Evolutionary conservation across 139 green algal genomes (phyloP), one percentile per base, ranked within the genome.

Genomic region (Coccomyxa sp.): DNA sequence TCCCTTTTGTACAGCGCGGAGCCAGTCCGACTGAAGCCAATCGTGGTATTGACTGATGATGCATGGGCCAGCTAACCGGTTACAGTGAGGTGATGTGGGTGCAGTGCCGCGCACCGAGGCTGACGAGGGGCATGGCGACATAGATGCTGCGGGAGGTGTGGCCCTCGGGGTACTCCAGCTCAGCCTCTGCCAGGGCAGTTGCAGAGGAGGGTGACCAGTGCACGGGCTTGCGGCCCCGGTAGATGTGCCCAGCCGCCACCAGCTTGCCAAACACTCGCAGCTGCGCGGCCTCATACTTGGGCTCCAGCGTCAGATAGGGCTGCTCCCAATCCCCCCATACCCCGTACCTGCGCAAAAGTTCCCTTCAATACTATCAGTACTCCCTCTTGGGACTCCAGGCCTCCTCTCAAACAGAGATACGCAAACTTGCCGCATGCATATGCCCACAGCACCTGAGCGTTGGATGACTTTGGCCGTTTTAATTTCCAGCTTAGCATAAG

Each of bases 121-220:
- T 31, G 18, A 30, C 79, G 13, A 98, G 57, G 17, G 94, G 92
- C 90, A 99, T 90, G 21, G 93, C 94, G 51, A 97, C 95, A 82
- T 99, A 99, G 79, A 99, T 94, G 79, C 86, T 93, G 32, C 87
- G 90, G 17, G 93, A 97, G 45, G 89, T 95, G 92, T 99, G 97
- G 28, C 95, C 96, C 79, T 99, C 96, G 0, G 97, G 97, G 85
- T 99, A 99, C 87, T 99, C 97, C 58, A 99, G 93, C 90, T 99
- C 97, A 3, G 97, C 96, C 86, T 99, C 97, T 17, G 97, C 97
- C 27, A 99, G 92, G 0, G 97, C 97, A 25, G 97, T 99, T 60
- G 90, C 88, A 23, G 91, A 96, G 82, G 91, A 97, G 77, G 97
- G 97, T 78, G 90, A 96, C 97, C 97, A 99, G 91, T 99, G 94